phyloP scores from a whole-genome alignment of 2,329 filamentous ascomycete species.

The Venturia aucupariae region DNA sequence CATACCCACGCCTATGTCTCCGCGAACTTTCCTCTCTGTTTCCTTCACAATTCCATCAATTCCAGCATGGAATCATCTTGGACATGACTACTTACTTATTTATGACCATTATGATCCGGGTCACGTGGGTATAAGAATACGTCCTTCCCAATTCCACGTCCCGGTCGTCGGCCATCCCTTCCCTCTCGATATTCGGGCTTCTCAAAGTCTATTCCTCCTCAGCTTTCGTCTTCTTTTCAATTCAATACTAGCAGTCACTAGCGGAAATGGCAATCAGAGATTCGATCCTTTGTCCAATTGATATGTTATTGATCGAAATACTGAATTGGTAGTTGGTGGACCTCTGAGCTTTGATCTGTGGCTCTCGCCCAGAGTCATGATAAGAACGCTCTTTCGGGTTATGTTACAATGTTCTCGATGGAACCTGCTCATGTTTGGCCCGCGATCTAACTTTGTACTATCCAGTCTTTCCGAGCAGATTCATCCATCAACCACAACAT shows the following conservation, averaged over 20 bases:
- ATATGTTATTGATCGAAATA: not conserved
- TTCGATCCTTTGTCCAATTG: not conserved
- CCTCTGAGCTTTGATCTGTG: not conserved
- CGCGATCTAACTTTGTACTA: not conserved
- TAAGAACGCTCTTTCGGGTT: not conserved
- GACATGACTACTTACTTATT: not conserved
- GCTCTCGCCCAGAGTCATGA: not conserved
- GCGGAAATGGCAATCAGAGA: not conserved
- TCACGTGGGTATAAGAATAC: too few species aligned
- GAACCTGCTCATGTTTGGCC: not conserved
- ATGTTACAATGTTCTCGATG: not conserved
- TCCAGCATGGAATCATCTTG: not conserved
- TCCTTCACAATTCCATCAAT: not conserved
- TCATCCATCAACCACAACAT: not conserved
- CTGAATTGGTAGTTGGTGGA: not conserved
- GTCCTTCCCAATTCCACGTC: too few species aligned
- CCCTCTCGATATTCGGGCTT: not conserved
- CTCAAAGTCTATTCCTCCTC: not conserved
- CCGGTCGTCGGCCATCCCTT: not conserved
- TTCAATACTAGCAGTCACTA: not conserved
- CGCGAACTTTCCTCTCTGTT: not conserved
- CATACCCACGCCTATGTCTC: not conserved
- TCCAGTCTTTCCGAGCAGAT: not conserved
- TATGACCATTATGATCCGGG: too few species aligned
- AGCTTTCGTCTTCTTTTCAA: not conserved